Conservation (phyloP, 208 protist species). For the Trypanosoma rangeli region DNA sequence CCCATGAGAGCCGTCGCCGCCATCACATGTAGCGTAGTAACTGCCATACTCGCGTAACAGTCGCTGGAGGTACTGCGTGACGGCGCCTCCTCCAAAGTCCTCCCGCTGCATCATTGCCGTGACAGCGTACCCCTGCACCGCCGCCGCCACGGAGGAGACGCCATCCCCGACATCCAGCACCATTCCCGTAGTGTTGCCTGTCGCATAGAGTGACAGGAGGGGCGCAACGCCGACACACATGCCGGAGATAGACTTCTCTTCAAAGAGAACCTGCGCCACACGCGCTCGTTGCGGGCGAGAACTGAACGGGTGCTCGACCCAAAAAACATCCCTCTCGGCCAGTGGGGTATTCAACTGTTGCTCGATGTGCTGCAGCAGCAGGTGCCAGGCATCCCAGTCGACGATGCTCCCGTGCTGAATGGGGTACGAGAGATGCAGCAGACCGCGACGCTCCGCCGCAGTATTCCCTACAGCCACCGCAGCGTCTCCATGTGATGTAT, state of each 20-base stretch:
- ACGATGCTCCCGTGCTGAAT: constrained; percentile 62
- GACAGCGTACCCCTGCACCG: constrained; percentile 52
- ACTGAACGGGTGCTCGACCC: constrained; percentile 64
- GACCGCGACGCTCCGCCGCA: constrained; percentile 37
- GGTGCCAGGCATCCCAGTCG: constrained; percentile 41
- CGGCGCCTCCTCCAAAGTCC: constrained; percentile 38
- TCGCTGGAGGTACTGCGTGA: constrained; percentile 49
- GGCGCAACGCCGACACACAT: constrained; percentile 56
- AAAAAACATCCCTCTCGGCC: constrained; percentile 2
- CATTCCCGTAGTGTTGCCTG: constrained; percentile 56
- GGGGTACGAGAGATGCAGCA: constrained; percentile 68
- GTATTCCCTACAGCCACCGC: constrained; percentile 26
- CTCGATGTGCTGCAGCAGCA: constrained; percentile 30
- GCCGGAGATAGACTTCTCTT: constrained; percentile 27
- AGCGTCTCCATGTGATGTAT: background rate
- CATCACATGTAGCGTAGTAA: constrained; percentile 9
- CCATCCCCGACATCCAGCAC: constrained; percentile 65
- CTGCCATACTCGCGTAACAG: constrained; percentile 51
- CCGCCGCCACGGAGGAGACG: constrained; percentile 46
- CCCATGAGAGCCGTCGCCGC: background rate
- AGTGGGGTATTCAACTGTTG: constrained; percentile 14
- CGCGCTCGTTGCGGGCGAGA: constrained; percentile 55
- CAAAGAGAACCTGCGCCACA: constrained; percentile 56
- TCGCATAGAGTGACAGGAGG: constrained; percentile 62
- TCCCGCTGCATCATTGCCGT: constrained; percentile 47